These are phyloP conservation scores for Suillus subalutaceus DNA, from an alignment of 768 basidiomycete species.

Conservation along the genomic window DNA sequence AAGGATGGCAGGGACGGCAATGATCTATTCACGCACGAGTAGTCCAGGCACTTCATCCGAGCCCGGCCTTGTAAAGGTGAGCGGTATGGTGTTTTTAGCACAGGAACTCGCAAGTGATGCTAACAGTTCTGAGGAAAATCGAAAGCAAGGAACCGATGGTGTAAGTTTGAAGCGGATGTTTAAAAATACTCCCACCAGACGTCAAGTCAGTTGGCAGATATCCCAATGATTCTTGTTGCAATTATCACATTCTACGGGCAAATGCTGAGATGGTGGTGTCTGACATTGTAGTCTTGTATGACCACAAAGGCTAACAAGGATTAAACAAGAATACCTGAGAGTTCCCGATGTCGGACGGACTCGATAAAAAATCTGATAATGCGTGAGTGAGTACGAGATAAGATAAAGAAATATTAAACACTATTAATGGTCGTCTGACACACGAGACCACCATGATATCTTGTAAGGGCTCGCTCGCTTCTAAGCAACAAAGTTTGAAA, in stretches of 20 bases:
- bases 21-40: constrained; percentile 92
- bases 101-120: constrained; percentile 97
- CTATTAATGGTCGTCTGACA: not conserved
- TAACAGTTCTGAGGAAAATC: constrained; percentile 74
- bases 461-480: not conserved
- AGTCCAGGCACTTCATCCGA: constrained; percentile 87
- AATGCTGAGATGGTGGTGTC: not conserved
- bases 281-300: too few species aligned
- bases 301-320: constrained; percentile 65
- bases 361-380: not conserved
- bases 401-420: not conserved
- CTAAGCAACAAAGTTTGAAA: not conserved
- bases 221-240: constrained; percentile 96
- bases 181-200: constrained; percentile 96
- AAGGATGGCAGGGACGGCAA: constrained; percentile 95
- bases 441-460: not conserved
- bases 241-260: constrained; percentile 83
- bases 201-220: constrained; percentile 91
- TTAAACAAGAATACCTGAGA: constrained; percentile 74
- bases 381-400: not conserved
- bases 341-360: constrained; percentile 96
- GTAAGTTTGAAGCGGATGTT: constrained; percentile 80
- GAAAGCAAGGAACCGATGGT: constrained; percentile 2
- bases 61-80: constrained; percentile 83
- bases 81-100: constrained; percentile 99